Base-by-base conservation (phyloP, 345 rosid species). In the Eucalyptus fibrosa region DNA sequence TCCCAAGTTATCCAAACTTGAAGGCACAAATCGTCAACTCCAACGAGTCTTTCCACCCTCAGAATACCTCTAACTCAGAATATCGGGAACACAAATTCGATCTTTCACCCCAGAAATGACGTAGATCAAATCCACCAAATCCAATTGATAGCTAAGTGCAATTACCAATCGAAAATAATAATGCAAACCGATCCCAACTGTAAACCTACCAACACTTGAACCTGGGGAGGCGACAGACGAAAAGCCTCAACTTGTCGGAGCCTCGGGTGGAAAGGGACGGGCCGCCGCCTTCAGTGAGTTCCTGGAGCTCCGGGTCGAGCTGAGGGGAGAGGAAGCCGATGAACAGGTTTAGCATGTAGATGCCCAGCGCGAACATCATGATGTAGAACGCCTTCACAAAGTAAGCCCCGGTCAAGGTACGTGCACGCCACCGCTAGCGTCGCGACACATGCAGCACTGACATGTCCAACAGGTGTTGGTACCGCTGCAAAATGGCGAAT, bases 241-340 rank as follows among this genome's bases (percentile, higher is more conserved):
- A 97, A 14, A 98, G 98, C 34, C 99, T 94, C 89, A 95, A 96
- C 94, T 97, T 97, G 72, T 97, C 98, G 88, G 99, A 94, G 92
- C 95, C 91, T 9, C 96, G 95, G 51, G 96, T 96, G 26, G 99
- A 96, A 19, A 97, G 95, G 13, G 92, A 37, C 18, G 4, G 10
- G 9, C 56, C 44, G 8, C 44, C 26, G 4, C 44, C 97, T 14
- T 93, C 94, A 18, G 86, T 23, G 86, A 83, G 88, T 53, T 53
- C 56, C 56, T 53, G 2, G 24, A 53, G 24, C 92, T 96, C 98
- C 11, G 96, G 99, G 89, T 97, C 99, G 45, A 96, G 94, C 90
- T 94, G 97, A 87, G 99, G 99, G 59, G 98, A 97, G 32, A 97
- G 94, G 89, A 97, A 96, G 26, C 96, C 97, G 51, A 97, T 95